Conservation (phyloP, 2,329 filamentous ascomycete genomes). For the Polytolypa hystricis region DNA sequence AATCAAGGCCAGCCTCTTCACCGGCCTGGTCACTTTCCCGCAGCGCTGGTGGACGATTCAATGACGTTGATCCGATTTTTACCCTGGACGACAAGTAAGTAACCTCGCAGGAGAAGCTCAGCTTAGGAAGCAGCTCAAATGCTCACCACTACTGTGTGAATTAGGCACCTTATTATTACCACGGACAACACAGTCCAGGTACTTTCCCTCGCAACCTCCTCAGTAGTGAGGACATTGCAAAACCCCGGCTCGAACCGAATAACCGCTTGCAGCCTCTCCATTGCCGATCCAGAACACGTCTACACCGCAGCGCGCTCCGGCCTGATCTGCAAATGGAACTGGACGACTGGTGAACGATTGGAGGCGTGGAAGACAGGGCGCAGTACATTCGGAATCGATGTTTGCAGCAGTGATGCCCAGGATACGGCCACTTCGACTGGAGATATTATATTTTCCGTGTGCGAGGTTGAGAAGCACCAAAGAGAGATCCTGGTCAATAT, state of each 20-base stretch:
- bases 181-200: slow-evolving; percentile 67
- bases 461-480: slow-evolving; percentile 27
- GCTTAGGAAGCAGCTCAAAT: too few relatives aligned
- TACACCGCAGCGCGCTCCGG: slow-evolving; percentile 44
- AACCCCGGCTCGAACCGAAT: slow-evolving; percentile 38
- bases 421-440: slow-evolving; percentile 14
- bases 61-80: slow-evolving; percentile 46
- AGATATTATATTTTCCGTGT: slow-evolving; percentile 30
- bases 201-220: slow-evolving; percentile 70
- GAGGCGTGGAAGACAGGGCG: slow-evolving; percentile 33
- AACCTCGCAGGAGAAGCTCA: too few relatives aligned
- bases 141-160: too few relatives aligned
- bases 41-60: slow-evolving; percentile 41
- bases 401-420: slow-evolving; percentile 13
- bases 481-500: slow-evolving; percentile 21
- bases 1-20: neutral
- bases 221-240: slow-evolving; percentile 62
- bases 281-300: slow-evolving; percentile 39
- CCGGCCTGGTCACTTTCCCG: slow-evolving; percentile 7
- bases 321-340: slow-evolving; percentile 47
- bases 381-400: slow-evolving; percentile 23
- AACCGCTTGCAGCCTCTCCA: slow-evolving; percentile 42
- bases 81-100: slow-evolving; percentile 45
- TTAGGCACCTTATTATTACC: slow-evolving; percentile 61
- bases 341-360: slow-evolving; percentile 38